Percentiles rank a stretch among this genome's conserved stretches.
Conservation (phyloP, 1,284 basidiomycete genomes). For the Testicularia cyperi region DNA sequence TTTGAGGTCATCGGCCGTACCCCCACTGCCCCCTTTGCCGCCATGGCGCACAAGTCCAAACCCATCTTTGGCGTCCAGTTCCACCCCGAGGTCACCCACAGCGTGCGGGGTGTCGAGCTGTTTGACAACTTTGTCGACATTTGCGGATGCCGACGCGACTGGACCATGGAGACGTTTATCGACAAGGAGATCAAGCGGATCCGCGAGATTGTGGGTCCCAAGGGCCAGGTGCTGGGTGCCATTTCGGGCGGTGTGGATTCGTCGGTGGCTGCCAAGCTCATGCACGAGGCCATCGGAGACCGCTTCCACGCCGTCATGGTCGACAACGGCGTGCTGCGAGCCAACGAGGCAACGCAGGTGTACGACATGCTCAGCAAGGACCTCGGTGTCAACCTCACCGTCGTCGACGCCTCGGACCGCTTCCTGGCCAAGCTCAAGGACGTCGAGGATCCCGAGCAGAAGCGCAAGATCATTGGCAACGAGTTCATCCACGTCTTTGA, state of each 20-base stretch:
- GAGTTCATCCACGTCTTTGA: conserved; percentile 99
- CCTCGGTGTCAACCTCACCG: conserved; percentile 92
- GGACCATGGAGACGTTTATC: conserved; percentile 99
- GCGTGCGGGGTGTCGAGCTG: conserved; percentile 83
- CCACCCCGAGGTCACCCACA: conserved; percentile 98
- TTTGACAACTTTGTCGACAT: conserved; percentile 83
- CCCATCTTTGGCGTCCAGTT: conserved; percentile 97
- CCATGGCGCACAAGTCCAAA: conserved; percentile 85
- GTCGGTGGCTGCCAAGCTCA: conserved; percentile 95
- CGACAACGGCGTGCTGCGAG: conserved; percentile 93
- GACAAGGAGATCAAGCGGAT: conserved; percentile 95
- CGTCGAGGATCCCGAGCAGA: conserved; percentile 93
- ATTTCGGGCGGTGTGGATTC: conserved; percentile 98
- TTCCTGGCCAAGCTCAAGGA: conserved; percentile 88
- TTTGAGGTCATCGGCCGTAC: conserved; percentile 90
- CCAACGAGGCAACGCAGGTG: conserved; percentile 91
- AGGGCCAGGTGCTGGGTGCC: conserved; percentile 94
- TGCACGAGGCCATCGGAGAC: conserved; percentile 99
- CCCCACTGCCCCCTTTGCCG: conserved; percentile 84
- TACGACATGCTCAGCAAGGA: conserved; percentile 89
- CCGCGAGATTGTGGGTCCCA: conserved; percentile 88
- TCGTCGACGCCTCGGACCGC: conserved; percentile 90
- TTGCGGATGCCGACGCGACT: conserved; percentile 78
- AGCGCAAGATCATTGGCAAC: conserved; percentile 98
- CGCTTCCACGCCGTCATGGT: conserved; percentile 98